Conservation (phyloP, 345 rosid genomes). For the Salix exigua region DNA sequence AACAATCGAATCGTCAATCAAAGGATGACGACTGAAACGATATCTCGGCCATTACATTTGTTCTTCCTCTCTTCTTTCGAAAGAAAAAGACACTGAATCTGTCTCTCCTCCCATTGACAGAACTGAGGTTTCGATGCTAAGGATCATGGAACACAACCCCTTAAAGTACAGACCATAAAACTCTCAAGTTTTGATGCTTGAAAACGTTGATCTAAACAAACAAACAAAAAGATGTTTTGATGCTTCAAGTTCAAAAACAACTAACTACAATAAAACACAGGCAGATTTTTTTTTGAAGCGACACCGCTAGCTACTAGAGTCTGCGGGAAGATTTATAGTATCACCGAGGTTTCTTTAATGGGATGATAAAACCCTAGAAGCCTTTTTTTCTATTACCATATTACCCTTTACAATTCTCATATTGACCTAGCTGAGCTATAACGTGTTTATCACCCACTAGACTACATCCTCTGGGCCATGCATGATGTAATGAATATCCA, state of each 20-base stretch:
- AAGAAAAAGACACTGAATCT: slow-evolving; percentile 5
- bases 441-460: neutral
- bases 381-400: neutral
- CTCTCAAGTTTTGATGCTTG: neutral
- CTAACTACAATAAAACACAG: neutral
- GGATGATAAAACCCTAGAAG: neutral
- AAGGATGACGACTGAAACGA: slow-evolving; percentile 63
- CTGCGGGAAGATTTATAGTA: neutral
- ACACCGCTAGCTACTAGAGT: neutral
- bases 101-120: neutral
- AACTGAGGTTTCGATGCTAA: slow-evolving; percentile 6
- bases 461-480: neutral
- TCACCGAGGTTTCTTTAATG: neutral
- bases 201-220: neutral
- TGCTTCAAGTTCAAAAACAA: neutral
- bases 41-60: slow-evolving; percentile 52
- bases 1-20: slow-evolving; percentile 63
- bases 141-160: neutral
- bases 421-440: neutral
- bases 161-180: neutral
- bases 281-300: no score
- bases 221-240: neutral
- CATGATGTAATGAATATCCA: neutral
- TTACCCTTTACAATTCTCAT: neutral
- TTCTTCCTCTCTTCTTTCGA: slow-evolving; percentile 31